Conservation (phyloP, 768 basidiomycete species). For the Lactarius vividus region DNA sequence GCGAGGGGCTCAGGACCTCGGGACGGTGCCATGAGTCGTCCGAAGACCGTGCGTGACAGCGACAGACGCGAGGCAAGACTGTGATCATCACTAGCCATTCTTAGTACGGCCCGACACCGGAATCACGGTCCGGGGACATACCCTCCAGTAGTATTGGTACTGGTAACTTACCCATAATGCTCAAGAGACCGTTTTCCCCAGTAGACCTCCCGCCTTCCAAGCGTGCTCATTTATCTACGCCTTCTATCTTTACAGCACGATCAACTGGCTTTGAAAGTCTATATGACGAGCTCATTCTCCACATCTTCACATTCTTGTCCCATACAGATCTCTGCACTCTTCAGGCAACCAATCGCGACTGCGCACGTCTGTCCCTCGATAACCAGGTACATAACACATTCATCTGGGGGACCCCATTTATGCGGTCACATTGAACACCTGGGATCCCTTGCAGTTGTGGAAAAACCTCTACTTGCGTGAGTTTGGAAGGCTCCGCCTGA, state of each 20-base stretch:
- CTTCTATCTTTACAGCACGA: conserved; percentile 29
- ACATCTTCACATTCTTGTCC: conserved; percentile 69
- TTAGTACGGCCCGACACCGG: background rate
- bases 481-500: conserved; percentile 64
- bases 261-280: conserved; percentile 46
- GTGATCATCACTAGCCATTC: background rate
- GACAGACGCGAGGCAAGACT: background rate
- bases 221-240: conserved; percentile 34
- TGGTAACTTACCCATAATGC: conserved; percentile 21
- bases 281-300: conserved; percentile 74
- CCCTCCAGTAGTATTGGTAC: background rate
- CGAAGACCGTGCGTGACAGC: too few relatives aligned
- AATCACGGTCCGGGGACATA: background rate
- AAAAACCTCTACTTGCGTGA: conserved; percentile 58
- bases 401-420: conserved; percentile 26
- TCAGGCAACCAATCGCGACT: conserved; percentile 61
- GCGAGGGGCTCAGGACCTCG: conserved; percentile 48
- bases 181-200: conserved; percentile 34
- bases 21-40: conserved; percentile 34
- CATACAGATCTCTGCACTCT: conserved; percentile 64
- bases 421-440: conserved; percentile 23
- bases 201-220: conserved; percentile 55
- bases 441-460: conserved; percentile 53
- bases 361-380: conserved; percentile 64
- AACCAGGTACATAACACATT: conserved; percentile 50